Evolutionary conservation across 805 yeast species (phyloP).

Genomic region (Lachancea lanzarotensis): DNA sequence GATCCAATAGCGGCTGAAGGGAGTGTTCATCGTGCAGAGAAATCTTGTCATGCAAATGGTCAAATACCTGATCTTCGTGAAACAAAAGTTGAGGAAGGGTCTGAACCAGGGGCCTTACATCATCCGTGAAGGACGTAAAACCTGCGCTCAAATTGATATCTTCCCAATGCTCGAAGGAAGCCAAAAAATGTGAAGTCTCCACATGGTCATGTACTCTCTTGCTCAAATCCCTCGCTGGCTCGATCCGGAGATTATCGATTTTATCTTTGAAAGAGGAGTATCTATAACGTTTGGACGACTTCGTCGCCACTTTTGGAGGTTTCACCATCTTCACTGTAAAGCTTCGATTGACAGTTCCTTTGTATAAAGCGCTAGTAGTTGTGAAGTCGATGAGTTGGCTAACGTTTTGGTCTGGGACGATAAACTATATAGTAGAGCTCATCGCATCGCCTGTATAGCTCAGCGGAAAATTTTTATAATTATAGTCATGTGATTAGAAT

Average conservation of each 20-base stretch:
- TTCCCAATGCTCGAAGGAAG: constrained; percentile 79
- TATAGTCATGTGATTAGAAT: not conserved
- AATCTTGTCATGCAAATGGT: constrained; percentile 42
- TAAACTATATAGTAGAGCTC: no score
- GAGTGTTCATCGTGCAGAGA: constrained; percentile 58
- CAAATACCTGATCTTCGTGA: constrained; percentile 59
- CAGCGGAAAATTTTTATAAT: constrained; percentile 6
- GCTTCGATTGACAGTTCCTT: not conserved
- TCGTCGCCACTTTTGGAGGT: constrained; percentile 40
- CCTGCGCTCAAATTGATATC: constrained; percentile 74
- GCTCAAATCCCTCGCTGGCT: constrained; percentile 53
- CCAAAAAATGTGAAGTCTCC: constrained; percentile 69
- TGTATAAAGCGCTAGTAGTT: no score
- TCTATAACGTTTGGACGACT: constrained; percentile 52
- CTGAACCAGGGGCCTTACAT: constrained; percentile 48
- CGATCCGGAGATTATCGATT: constrained; percentile 76
- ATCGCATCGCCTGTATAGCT: constrained; percentile 2
- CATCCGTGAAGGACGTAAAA: constrained; percentile 57
- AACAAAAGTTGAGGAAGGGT: constrained; percentile 76
- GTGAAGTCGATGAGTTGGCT: not conserved
- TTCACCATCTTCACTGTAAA: constrained; percentile 23
- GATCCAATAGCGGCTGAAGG: constrained; percentile 73
- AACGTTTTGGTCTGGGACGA: no score
- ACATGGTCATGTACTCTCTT: constrained; percentile 62
- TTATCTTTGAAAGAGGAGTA: constrained; percentile 77